Evolutionary conservation across 192 early-diverging fungal species (phyloP).

Genomic region (Dissophora ornata): DNA sequence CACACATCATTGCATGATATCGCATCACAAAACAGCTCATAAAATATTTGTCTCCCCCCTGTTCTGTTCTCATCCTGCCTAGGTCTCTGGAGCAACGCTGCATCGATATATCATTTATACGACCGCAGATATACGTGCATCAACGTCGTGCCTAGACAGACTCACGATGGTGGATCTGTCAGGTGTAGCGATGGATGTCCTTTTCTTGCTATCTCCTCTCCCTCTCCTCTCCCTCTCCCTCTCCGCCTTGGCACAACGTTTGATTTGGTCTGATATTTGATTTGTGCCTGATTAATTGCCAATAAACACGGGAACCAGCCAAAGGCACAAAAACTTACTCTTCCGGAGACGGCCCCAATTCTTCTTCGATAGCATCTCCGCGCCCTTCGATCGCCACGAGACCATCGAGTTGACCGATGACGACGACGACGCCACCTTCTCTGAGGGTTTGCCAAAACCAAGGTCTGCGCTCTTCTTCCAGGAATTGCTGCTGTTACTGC

Average conservation of each 20-base stretch:
- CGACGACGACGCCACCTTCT: conserved; percentile 24
- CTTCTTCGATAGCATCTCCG: conserved; percentile 50
- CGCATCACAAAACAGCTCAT: too few relatives aligned
- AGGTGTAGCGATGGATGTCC: too few relatives aligned
- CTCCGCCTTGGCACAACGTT: not conserved
- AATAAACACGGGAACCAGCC: conserved; percentile 1
- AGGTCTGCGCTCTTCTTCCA: conserved; percentile 17
- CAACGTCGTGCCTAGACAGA: too few relatives aligned
- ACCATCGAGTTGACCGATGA: conserved; percentile 48
- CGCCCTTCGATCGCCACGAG: conserved; percentile 53
- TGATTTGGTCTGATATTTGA: conserved; percentile 5
- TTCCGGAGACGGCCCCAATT: conserved; percentile 45
- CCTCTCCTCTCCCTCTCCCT: not conserved
- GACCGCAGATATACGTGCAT: too few relatives aligned
- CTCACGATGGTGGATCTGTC: too few relatives aligned
- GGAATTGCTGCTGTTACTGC: not conserved
- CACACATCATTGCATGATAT: too few relatives aligned
- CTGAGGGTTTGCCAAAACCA: conserved; percentile 1
- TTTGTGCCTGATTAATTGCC: conserved; percentile 40
- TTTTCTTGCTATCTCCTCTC: too few relatives aligned
- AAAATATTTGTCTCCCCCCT: too few relatives aligned
- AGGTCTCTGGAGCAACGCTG: too few relatives aligned
- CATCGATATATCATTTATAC: too few relatives aligned
- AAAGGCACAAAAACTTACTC: conserved; percentile 30
- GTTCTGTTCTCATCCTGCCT: too few relatives aligned